phyloP scores from a whole-genome alignment of 2,329 filamentous ascomycete genomes.

The Trichoderma brevicompactum region DNA sequence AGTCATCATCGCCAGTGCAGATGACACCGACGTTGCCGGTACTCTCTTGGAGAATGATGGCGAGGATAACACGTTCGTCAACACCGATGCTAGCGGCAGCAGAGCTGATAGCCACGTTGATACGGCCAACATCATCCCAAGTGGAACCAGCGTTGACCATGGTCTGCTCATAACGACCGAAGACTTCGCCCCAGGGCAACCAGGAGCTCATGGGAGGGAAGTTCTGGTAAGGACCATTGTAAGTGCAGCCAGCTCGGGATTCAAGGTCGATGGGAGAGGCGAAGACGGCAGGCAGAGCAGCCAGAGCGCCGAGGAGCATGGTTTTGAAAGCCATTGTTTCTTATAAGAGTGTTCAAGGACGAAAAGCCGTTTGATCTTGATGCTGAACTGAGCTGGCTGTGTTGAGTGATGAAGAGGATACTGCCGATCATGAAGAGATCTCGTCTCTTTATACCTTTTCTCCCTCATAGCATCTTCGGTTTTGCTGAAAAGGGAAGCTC shows the following conservation, averaged over 20 bases:
- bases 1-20: constrained; percentile 18
- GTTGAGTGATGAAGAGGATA: constrained; percentile 2
- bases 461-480: not conserved
- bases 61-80: constrained; percentile 26
- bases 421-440: not conserved
- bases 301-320: constrained; percentile 20
- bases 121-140: constrained; percentile 26
- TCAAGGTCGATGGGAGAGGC: constrained; percentile 14
- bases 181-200: constrained; percentile 12
- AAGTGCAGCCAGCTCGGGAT: constrained; percentile 4
- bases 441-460: constrained; percentile 17
- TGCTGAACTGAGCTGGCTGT: constrained; percentile 4
- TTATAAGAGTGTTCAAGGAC: not conserved
- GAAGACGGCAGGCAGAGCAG: constrained; percentile 15
- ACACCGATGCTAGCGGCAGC: constrained; percentile 18
- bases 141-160: constrained; percentile 20
- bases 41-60: constrained; percentile 23
- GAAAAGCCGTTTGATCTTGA: constrained; percentile 1
- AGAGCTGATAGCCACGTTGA: constrained; percentile 18
- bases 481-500: constrained; percentile 17
- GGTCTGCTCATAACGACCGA: constrained; percentile 18
- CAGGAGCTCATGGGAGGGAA: constrained; percentile 17
- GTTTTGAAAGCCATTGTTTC: constrained; percentile 25
- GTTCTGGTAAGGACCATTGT: constrained; percentile 18
- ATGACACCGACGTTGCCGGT: constrained; percentile 13